Conservation (phyloP, 129 eudicot genomes). For the Flaveria linearis region DNA sequence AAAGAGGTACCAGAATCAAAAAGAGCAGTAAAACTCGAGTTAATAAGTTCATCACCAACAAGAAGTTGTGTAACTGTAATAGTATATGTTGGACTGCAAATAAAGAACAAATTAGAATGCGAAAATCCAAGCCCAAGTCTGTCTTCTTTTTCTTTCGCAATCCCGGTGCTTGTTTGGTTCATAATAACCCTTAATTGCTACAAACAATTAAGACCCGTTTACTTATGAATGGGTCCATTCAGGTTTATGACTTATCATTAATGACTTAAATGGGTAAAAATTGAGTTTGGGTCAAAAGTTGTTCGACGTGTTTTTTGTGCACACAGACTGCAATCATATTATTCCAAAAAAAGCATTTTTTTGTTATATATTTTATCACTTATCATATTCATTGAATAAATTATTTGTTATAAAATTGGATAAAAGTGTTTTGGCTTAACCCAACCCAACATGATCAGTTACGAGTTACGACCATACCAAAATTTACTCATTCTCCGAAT, state of each 20-base stretch:
- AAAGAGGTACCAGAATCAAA: conserved; percentile 90
- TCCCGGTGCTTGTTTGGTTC: not conserved
- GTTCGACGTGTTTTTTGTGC: not conserved
- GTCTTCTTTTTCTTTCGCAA: not conserved
- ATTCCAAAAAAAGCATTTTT: not conserved
- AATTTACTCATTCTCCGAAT: not conserved
- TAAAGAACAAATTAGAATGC: conserved; percentile 7
- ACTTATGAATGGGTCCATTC: not conserved
- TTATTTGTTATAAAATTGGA: not conserved
- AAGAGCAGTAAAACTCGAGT: conserved; percentile 65
- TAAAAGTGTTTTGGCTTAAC: not conserved
- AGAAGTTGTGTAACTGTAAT: conserved; percentile 60
- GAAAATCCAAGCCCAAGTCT: conserved; percentile 7
- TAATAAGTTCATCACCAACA: conserved; percentile 55
- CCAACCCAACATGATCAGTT: not conserved
- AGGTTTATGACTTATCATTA: not conserved
- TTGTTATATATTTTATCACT: not conserved
- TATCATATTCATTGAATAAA: not conserved
- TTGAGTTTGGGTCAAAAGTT: not conserved
- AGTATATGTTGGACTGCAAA: conserved; percentile 72
- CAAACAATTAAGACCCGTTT: not conserved
- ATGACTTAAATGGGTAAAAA: not conserved
- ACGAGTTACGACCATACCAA: not conserved
- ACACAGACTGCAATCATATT: not conserved
- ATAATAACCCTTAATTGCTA: conserved; percentile 8